Evolutionary conservation across 163 green algal species (phyloP), one percentile per base, ranked within the genome.

Genomic region (Scenedesmus sp.): DNA sequence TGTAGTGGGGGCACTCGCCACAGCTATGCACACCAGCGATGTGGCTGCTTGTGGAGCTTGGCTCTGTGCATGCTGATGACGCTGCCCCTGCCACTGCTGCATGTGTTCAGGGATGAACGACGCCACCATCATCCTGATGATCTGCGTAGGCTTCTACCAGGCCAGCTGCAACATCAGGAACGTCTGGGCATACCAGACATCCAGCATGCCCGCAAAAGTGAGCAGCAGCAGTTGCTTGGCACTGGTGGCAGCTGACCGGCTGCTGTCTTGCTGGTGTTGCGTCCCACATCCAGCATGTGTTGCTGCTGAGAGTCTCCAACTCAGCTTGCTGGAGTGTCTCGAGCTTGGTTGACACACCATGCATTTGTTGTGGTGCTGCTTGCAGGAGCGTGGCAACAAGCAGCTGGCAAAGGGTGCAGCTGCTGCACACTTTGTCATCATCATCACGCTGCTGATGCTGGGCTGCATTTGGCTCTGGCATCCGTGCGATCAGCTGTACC

Each of bases 331-430:
- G 16, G 24, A 33, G 73, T 30, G 33, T 83, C 37, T 83, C 30
- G 35, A 22, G 13, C 9, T 87, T 53, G 22, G n/a, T 7, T 35
- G 73, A 46, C 37, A 53, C 35, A 20, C 20, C 56, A 12, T 83
- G 35, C 12, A 18, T 43, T 6, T 80, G 73, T 82, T 4, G 4
- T 49, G n/a, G 43, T 90, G 87, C 33, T 83, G 76, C 72, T 59
- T 81, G 70, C 82, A 96, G 92, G 95, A 97, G 83, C 90, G 91
- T 13, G 95, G 95, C 2, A 53, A 96, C 87, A 97, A 97, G 93
- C 90, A 96, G 86, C 91, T 97, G 43, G 93, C 90, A 46, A 65
- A 68, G 6, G 24, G 40, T 30, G 51, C 81, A n/a, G 91, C 91
- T 16, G 53, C 46, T 2, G 46, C 87, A 15, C 91, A 93, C 53